Base-by-base conservation (phyloP, 2,329 filamentous ascomycete genomes). In the Cordyceps sp. region DNA sequence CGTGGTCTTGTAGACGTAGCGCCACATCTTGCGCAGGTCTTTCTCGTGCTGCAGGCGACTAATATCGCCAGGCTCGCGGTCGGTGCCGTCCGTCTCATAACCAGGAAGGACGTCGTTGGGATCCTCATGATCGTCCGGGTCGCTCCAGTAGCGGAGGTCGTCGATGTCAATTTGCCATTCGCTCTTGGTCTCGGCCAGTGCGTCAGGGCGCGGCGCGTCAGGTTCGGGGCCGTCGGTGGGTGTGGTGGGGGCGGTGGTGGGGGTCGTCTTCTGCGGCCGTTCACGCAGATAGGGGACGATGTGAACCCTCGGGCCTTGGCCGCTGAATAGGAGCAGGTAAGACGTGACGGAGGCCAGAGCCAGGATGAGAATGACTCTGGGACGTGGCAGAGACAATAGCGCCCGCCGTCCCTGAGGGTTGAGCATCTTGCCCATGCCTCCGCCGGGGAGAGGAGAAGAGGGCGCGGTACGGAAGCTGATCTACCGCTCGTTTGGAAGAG, bases 241-340 rank as follows among this genome's bases (percentile, higher is more conserved):
- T 14, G 19, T 13, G 20, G 30, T 9, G 22, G 15, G 17, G 16
- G 15, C 9, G 23, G 17, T 4, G 32, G 14, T 13, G 27, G 18
- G 14, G n/a, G n/a, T n/a, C n/a, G n/a, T n/a, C n/a, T n/a, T n/a
- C n/a, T n/a, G n/a, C n/a, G 30, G 15, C 30, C 24, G 22, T 9
- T 42, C 34, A 19, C 37, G 36, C 12, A 41, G 36, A 33, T 49
- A 51, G 2, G 53, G 53, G 9, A 58, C 54, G 16, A 55, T 50
- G 30, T 46, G 54, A 25, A 56, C 44, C 16, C 41, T 45, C 9
- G 48, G 42, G 12, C 43, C 37, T 12, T 54, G 49, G 15, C 47
- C 49, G 37, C 52, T 55, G 34, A 62, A 53, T 15, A 62, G 38
- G 27, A 64, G 39, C 42, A 56, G 60, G 41, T 63, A 66, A 22